Base-by-base conservation (phyloP, 371 early-diverging fungal species). In the Capillidium rhysosporum region DNA sequence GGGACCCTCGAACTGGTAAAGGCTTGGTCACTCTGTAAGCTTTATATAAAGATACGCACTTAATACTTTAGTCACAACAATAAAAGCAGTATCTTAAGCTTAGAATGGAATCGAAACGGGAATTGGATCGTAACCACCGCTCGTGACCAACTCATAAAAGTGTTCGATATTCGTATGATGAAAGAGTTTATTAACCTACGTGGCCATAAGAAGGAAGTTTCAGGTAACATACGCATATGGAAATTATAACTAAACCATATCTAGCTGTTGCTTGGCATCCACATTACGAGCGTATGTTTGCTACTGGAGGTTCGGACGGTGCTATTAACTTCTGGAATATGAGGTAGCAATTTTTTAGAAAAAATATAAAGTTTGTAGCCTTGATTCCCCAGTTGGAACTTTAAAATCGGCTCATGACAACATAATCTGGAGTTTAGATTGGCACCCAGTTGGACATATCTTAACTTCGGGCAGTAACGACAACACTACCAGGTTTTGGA, bases 401-500 rank as follows among this genome's bases (percentile, higher is more conserved):
- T 75, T 95, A 61, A 87, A 92, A 41, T 75, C 75, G 12, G 98
- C 96, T 0, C 98, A 99, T 61, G 92, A 90, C 23, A 82, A 83
- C 28, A 84, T 89, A 46, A 82, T 99, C n/a, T 99, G 98, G 93
- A 81, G 95, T 3, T 66, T 99, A 39, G 99, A 96, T 60, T 99
- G 92, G 89, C 99, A 99, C 69, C 99, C 99, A 5, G 69, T 92
- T 18, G 99, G 99, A 0, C 99, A 99, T 66, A 76, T 95, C 8
- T 70, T 99, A 9, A 95, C 90, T 0, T 85, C 92, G 0, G 98
- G 99, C 20, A 91, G 92, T 14, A 96, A 98, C 56, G 99, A 99
- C 67, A 88, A 93, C 59, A 82, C 92, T 0, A 92, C 96, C 0
- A 81, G 92, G n/a, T 99, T 98, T 65, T 99, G 99, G 99, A 86